These are phyloP conservation scores for Sporisorium exsertum DNA, from an alignment of 1,284 basidiomycete genomes.

Conservation along the genomic window DNA sequence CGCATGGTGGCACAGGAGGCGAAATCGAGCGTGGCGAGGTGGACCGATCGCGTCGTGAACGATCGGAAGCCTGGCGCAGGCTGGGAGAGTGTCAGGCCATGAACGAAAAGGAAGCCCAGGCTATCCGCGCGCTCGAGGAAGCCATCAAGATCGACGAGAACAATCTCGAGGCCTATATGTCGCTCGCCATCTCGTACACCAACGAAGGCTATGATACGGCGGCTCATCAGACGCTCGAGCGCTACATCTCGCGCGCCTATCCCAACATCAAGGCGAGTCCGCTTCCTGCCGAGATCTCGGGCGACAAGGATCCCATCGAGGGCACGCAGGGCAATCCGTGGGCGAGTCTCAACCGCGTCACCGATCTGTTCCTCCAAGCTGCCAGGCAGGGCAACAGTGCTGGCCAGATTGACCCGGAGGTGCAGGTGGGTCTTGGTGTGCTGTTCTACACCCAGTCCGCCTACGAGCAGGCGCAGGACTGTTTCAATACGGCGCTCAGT, in stretches of 20 bases:
- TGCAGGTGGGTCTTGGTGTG: constrained; percentile 92
- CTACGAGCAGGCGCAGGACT: constrained; percentile 86
- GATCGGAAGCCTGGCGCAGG: constrained; percentile 90
- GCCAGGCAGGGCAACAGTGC: constrained; percentile 76
- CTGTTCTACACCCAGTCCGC: constrained; percentile 87
- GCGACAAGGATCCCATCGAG: constrained; percentile 72
- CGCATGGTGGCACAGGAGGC: constrained; percentile 68
- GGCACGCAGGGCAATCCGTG: constrained; percentile 75
- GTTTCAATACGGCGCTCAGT: constrained; percentile 86
- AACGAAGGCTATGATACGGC: constrained; percentile 93
- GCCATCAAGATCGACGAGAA: constrained; percentile 77
- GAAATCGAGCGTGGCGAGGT: constrained; percentile 78
- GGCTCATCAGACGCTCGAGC: constrained; percentile 86
- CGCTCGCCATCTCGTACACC: constrained; percentile 92
- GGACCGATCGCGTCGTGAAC: constrained; percentile 57
- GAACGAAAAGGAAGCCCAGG: constrained; percentile 81
- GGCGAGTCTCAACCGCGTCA: constrained; percentile 85
- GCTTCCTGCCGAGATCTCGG: constrained; percentile 75
- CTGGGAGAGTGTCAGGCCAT: constrained; percentile 94
- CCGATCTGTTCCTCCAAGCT: constrained; percentile 84
- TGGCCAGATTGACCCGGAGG: constrained; percentile 83
- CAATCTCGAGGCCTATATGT: constrained; percentile 74
- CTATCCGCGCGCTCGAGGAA: constrained; percentile 73
- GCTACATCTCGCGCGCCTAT: constrained; percentile 84
- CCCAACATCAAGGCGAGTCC: constrained; percentile 73